Evolutionary conservation across 1,284 basidiomycete genomes (phyloP), one percentile per base, ranked within the genome.

Genomic region (Sutorius eximius): DNA sequence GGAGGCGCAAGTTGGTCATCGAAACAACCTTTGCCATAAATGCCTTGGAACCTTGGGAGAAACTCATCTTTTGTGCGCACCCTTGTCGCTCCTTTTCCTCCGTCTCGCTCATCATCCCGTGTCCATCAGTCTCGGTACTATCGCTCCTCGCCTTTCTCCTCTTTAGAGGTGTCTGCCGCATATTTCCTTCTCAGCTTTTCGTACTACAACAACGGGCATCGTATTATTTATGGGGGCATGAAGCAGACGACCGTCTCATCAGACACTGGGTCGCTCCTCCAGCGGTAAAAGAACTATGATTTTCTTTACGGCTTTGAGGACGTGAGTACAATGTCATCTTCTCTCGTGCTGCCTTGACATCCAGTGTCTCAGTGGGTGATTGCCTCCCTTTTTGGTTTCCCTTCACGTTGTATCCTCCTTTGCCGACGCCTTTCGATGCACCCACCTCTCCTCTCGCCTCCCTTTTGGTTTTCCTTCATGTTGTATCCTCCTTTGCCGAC

Each of bases 21-120:
- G 81, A 82, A 68, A 71, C 74, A 3, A 82, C 81, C 0, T 80
- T 78, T 59, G 82, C 73, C 18, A 71, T 82, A 44, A 76, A 75
- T 16, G 74, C 82, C 59, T 67, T 84, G 53, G 81, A 84, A 62
- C 77, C 80, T 55, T 84, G 82, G 82, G 82, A 83, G 73, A 82
- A 82, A 65, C 59, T 82, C 48, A 70, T 82, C 42, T 74, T 78
- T 53, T 61, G 82, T 82, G 59, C 65, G 81, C 74, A 34, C n/a
- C 13, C 5, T 51, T 20, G 52, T 53, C 45, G 47, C 18, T n/a
- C 48, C 37, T 7, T 45, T 24, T 1, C 2, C 27, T 29, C 22
- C 12, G 15, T 34, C 27, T 42, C 47, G 27, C 38, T 48, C 20
- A 41, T 52, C 46, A 16, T 40, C 34, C n/a, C 27, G 2, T 27